Evolutionary conservation across 805 yeast species (phyloP), one percentile per base, ranked within the genome.

Genomic region (Lipomyces anomalus): DNA sequence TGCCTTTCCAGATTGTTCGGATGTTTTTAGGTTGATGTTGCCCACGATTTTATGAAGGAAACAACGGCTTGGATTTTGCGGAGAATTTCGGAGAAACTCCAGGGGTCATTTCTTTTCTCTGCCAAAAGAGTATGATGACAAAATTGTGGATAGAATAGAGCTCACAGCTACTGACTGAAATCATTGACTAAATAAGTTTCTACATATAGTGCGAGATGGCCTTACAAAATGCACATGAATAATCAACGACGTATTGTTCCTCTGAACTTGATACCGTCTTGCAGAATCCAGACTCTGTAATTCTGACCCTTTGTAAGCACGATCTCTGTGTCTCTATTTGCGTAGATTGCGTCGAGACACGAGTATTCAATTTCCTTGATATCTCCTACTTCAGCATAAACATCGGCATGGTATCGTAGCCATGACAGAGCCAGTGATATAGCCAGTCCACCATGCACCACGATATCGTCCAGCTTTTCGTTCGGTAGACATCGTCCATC

Each of bases 381-480:
- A n/a, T n/a, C n/a, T 9, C 39, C 42, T 7, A 40, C 20, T 26
- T 29, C 33, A 6, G 34, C 28, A 24, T 35, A 17, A 5, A 47
- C 41, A 5, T 21, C 11, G 5, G 24, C 11, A 22, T 49, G 48
- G 26, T 42, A 50, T 37, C 48, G 53, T 9, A 76, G 64, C 77
- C 79, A 80, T 44, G 76, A 74, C 26, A 85, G 60, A 30, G 79
- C 53, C 32, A 84, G 52, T 6, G 82, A 79, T 1, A 84, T 73
- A 47, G 84, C 67, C 43, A 89, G 68, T 0, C 97, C 96, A 0
- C 95, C 98, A 37, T 85, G 95, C 0, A 82, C 80, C 0, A 80
- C 62, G 29, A 70, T 68, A 0, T 81, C 79, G 40, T 86, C 75
- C 1, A 75, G 70, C 58, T 90, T 97, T 1, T 56, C 57, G 0